phyloP scores from a whole-genome alignment of 176 grass and related monocot genomes.

The Ampelocalamus luodianensis region DNA sequence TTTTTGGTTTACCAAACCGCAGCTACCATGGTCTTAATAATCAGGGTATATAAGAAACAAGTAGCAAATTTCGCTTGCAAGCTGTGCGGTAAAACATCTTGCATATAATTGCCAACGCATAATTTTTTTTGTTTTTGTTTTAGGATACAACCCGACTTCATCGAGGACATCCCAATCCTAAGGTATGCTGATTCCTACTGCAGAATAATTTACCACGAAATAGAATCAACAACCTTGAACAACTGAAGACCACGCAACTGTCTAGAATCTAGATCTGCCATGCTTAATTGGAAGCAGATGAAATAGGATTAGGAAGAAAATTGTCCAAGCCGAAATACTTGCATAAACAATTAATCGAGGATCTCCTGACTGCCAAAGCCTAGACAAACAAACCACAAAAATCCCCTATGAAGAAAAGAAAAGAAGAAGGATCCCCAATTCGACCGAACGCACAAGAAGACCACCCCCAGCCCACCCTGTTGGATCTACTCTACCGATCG shows the following conservation, averaged over 20 bases:
- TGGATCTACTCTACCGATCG: neutral
- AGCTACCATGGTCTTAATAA: neutral
- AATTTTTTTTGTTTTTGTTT: no score
- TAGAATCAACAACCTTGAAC: neutral
- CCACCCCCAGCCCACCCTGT: neutral
- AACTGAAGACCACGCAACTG: neutral
- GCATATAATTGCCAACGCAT: neutral
- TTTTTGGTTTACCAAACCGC: neutral
- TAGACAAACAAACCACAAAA: neutral
- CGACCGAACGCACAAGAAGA: neutral
- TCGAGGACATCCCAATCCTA: no score
- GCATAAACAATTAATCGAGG: neutral
- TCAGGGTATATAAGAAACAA: neutral
- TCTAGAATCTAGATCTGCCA: neutral
- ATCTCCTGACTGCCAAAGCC: neutral
- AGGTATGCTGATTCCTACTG: neutral
- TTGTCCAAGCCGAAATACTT: neutral
- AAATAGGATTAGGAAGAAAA: neutral
- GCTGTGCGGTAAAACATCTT: neutral
- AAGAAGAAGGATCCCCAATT: neutral
- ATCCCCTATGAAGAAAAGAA: neutral
- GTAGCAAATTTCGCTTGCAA: neutral
- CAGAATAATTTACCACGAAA: neutral
- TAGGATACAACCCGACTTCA: no score
- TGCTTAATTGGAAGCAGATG: neutral